Base-by-base conservation (phyloP, 1,139 yeast genomes). In the Lodderomyces orthopsilosis region DNA sequence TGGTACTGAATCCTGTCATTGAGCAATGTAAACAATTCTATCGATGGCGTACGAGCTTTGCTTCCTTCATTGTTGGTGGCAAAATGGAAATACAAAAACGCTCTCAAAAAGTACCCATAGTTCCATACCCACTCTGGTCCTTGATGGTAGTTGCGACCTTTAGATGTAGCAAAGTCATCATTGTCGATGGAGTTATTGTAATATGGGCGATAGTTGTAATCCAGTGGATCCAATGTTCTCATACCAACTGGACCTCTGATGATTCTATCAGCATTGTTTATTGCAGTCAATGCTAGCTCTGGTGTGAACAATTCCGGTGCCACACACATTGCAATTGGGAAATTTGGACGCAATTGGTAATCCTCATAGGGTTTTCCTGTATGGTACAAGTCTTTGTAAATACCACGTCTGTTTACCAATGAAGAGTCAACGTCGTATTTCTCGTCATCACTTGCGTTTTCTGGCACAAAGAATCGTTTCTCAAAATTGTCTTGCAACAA, bases 111-210 rank as follows among this genome's bases (percentile, higher is more conserved):
- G 65, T 81, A 90, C 1, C 98, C 98, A 33, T 76, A 74, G 48
- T 83, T 80, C 97, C 98, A 93, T 18, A 87, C 84, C 98, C 98
- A 93, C 61, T 93, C 98, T 1, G 98, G 98, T 2, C 98, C 98
- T 65, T 93, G 98, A 63, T 93, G 98, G 62, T 93, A 93, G 65
- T 93, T 93, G 56, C 98, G 77, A 15, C 98, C 98, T 65, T 90
- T 90, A 5, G 98, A 75, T 0, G 98, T 90, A 1, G 95, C 90
- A 71, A 90, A 93, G 61, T 93, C 96, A 7, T 76, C 79, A 42
- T 79, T 81, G 57, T 93, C 98, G 39, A 79, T 84, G 41, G 91
- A 69, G 59, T 93, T 93, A 55, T 72, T 70, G 64, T 93, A 93
- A 66, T 87, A 79, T 1, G 98, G 98, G 47, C 94, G 77, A 63